A percentile compares a stretch with the other conserved stretches of the same genome.
Evolutionary conservation across 768 basidiomycete genomes (phyloP).

Genomic region (Calocybe gangraenosa): DNA sequence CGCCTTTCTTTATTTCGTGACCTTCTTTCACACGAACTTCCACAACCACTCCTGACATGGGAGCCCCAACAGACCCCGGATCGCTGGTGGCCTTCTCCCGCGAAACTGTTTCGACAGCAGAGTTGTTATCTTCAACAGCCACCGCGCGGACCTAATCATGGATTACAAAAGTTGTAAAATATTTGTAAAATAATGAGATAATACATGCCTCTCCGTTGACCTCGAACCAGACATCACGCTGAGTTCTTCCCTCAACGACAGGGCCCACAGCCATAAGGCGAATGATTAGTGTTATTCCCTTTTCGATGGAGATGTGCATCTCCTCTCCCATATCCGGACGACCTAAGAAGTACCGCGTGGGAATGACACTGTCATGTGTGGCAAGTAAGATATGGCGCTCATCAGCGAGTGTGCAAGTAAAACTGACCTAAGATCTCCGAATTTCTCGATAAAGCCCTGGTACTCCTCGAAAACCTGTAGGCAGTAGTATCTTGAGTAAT

Average conservation of each 20-base stretch:
- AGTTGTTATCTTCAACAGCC: slow-evolving; percentile 93
- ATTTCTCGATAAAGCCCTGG: slow-evolving; percentile 92
- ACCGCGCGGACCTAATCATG: slow-evolving; percentile 81
- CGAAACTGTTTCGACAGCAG: slow-evolving; percentile 91
- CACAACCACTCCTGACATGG: slow-evolving; percentile 97
- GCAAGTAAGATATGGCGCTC: slow-evolving; percentile 10
- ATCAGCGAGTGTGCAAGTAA: background rate
- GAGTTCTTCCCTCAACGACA: slow-evolving; percentile 86
- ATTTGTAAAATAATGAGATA: background rate
- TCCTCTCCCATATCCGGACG: slow-evolving; percentile 92
- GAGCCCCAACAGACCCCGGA: slow-evolving; percentile 95
- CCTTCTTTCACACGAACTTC: slow-evolving; percentile 98
- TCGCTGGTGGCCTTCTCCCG: slow-evolving; percentile 93
- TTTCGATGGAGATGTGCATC: slow-evolving; percentile 94
- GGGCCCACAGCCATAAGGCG: slow-evolving; percentile 94
- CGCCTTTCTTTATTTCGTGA: slow-evolving; percentile 96
- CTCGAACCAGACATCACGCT: slow-evolving; percentile 98
- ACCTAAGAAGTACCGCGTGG: slow-evolving; percentile 95
- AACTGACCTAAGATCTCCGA: slow-evolving; percentile 85
- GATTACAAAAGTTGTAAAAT: slow-evolving; percentile 14
- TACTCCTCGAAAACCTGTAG: slow-evolving; percentile 93
- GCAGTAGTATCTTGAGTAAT: background rate
- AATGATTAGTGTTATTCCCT: slow-evolving; percentile 95
- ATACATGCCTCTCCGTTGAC: slow-evolving; percentile 84
- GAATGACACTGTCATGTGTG: slow-evolving; percentile 65